Percentiles rank a stretch among this genome's conserved stretches.
Evolutionary conservation across 2,329 filamentous ascomycete species (phyloP).

Genomic region (Curvularia sp.): DNA sequence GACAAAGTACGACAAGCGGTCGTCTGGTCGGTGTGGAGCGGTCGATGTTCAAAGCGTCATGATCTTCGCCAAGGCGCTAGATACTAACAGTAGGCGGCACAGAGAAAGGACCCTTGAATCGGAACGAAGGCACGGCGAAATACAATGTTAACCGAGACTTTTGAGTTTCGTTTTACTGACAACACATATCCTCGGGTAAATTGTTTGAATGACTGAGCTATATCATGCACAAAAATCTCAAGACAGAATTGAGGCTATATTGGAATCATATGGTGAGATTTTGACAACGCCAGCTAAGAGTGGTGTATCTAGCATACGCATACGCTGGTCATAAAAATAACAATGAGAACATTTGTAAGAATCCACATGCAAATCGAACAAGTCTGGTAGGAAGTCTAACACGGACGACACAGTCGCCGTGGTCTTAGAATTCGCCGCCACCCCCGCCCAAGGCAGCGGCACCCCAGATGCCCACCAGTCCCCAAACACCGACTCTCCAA

Average conservation of each 20-base stretch:
- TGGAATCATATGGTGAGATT: background rate
- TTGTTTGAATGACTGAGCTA: too few relatives aligned
- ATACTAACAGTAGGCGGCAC: background rate
- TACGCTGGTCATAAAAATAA: background rate
- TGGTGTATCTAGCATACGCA: conserved; percentile 11
- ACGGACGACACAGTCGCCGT: background rate
- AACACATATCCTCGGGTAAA: background rate
- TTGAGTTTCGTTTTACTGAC: background rate
- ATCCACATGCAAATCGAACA: background rate
- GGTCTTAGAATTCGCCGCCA: conserved; percentile 46
- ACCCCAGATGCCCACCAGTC: conserved; percentile 75
- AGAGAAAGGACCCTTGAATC: background rate
- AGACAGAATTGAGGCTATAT: background rate
- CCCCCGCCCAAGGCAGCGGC: conserved; percentile 63
- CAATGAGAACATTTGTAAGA: background rate
- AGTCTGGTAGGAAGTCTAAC: background rate
- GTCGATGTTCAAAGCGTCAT: background rate
- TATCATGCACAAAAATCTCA: background rate
- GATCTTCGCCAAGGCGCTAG: background rate
- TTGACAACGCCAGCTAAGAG: conserved; percentile 6
- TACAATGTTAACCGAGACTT: background rate
- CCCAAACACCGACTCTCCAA: conserved; percentile 82
- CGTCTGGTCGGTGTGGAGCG: background rate
- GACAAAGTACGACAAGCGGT: background rate
- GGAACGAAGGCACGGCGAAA: background rate